Conservation (phyloP, 1,139 yeast genomes). For the Diutina ranongensis region DNA sequence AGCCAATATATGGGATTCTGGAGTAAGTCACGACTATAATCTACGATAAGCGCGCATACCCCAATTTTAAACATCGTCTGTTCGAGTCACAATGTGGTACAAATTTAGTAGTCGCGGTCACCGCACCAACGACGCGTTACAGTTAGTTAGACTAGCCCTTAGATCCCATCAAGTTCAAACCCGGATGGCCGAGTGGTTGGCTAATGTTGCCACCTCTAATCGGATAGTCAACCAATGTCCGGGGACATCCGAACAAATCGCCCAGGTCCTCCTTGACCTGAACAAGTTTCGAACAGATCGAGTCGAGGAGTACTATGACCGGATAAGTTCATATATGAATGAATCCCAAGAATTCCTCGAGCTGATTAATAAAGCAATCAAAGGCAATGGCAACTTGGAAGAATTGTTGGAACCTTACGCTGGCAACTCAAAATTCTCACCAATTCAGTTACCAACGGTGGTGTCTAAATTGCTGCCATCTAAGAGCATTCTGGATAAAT, state of each 20-base stretch:
- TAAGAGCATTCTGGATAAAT: no score
- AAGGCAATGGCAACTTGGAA: not conserved
- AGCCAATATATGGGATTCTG: no score
- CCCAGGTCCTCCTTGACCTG: conserved; percentile 1
- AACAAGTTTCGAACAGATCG: not conserved
- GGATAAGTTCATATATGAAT: not conserved
- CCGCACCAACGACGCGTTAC: no score
- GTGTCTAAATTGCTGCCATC: not conserved
- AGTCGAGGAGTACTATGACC: not conserved
- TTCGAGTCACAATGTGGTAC: no score
- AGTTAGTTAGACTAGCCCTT: no score
- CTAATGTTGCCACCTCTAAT: not conserved
- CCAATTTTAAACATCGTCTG: no score
- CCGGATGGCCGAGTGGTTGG: conserved; percentile 3
- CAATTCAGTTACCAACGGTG: not conserved
- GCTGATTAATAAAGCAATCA: not conserved
- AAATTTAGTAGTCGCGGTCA: no score
- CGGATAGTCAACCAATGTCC: not conserved
- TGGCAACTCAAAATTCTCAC: no score
- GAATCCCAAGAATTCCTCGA: not conserved
- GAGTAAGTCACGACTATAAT: no score
- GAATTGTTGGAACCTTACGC: not conserved
- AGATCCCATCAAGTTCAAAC: no score
- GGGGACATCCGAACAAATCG: not conserved
- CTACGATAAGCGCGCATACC: no score